Evolutionary conservation across 805 yeast species (phyloP).

Genomic region (Schwanniomyces yamadae): DNA sequence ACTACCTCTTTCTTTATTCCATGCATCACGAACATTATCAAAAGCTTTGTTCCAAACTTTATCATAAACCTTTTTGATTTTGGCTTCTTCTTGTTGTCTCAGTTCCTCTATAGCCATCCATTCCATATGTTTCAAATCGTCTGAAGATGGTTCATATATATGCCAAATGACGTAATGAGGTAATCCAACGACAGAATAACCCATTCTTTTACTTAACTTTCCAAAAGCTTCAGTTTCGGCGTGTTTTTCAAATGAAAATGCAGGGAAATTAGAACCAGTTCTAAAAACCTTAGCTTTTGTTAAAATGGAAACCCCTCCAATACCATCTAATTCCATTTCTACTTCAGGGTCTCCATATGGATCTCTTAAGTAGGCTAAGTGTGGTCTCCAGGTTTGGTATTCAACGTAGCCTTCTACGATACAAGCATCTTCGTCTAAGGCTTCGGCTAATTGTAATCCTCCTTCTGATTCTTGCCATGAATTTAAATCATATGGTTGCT

Average conservation of each 20-base stretch:
- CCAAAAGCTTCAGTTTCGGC: slow-evolving; percentile 99
- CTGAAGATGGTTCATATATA: slow-evolving; percentile 91
- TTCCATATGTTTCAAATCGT: slow-evolving; percentile 80
- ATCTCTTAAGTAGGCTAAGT: slow-evolving; percentile 89
- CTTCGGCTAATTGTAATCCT: slow-evolving; percentile 71
- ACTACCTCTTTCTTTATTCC: slow-evolving; percentile 69
- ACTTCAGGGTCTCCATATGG: slow-evolving; percentile 94
- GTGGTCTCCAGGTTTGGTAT: slow-evolving; percentile 98
- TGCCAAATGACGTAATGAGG: slow-evolving; percentile 98
- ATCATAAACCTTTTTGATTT: slow-evolving; percentile 62
- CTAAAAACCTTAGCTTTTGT: slow-evolving; percentile 85
- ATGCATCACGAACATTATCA: slow-evolving; percentile 67
- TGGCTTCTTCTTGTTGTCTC: slow-evolving; percentile 60
- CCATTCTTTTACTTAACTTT: slow-evolving; percentile 82
- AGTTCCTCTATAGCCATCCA: slow-evolving; percentile 84
- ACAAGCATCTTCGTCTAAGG: slow-evolving; percentile 87
- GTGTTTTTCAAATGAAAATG: slow-evolving; percentile 91
- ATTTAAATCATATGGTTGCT: slow-evolving; percentile 81
- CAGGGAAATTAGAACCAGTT: slow-evolving; percentile 92
- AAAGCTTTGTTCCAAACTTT: slow-evolving; percentile 77
- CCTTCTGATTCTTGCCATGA: slow-evolving; percentile 88
- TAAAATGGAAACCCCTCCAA: slow-evolving; percentile 94
- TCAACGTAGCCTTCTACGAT: slow-evolving; percentile 97
- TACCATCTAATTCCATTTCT: slow-evolving; percentile 92
- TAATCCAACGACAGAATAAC: slow-evolving; percentile 80